Evolutionary conservation across 139 green algal genomes (phyloP).

Genomic region (Tetraselmis chui): DNA sequence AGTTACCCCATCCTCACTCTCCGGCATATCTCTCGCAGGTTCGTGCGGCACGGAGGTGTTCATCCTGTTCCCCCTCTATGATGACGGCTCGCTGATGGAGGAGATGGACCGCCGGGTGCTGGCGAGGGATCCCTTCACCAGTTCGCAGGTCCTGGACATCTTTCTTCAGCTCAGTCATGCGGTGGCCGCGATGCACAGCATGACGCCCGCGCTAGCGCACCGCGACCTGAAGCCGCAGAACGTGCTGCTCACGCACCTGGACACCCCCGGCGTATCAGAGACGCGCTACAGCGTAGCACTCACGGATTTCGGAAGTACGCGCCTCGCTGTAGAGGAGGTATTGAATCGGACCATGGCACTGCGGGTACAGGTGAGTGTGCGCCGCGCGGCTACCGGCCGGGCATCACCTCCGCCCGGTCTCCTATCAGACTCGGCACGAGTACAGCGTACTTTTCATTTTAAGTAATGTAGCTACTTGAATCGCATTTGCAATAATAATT

Average conservation of each 20-base stretch:
- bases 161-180: constrained; percentile 57
- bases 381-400: neutral
- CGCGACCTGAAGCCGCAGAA: constrained; percentile 89
- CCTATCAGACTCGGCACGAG: too few relatives aligned
- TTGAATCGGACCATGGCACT: constrained; percentile 55
- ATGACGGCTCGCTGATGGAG: constrained; percentile 46
- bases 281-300: constrained; percentile 42
- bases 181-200: constrained; percentile 57
- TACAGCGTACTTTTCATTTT: too few relatives aligned
- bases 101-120: constrained; percentile 28
- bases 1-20: too few relatives aligned
- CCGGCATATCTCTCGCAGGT: too few relatives aligned
- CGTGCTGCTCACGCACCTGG: constrained; percentile 46
- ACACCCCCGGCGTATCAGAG: neutral
- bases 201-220: constrained; percentile 49
- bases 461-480: constrained; percentile 6
- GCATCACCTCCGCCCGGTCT: neutral
- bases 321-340: constrained; percentile 33
- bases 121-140: constrained; percentile 17
- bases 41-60: constrained; percentile 16
- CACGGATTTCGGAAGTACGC: constrained; percentile 80
- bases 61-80: constrained; percentile 52
- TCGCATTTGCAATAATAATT: too few relatives aligned
- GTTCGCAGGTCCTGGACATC: constrained; percentile 39
- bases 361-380: constrained; percentile 66